Evolutionary conservation across 805 yeast genomes (phyloP).

Genomic region (Wickerhamomyces pijperi): DNA sequence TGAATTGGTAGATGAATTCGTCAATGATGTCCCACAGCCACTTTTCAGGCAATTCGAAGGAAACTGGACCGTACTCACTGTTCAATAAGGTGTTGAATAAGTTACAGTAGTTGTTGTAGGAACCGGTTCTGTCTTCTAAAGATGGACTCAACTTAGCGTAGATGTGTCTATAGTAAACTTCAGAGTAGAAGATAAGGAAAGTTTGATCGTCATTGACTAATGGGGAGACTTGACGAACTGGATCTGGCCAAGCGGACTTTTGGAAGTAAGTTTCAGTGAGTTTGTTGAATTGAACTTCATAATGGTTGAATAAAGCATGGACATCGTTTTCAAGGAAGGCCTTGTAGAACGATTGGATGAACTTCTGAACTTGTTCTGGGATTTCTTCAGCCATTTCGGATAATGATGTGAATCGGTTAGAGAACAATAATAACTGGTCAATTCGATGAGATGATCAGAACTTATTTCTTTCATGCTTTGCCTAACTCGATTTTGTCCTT

Average conservation of each 20-base stretch:
- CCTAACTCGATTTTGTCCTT: no score
- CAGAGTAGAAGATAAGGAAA: slow-evolving; percentile 34
- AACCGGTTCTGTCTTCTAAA: slow-evolving; percentile 32
- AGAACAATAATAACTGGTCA: no score
- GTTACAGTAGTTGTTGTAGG: slow-evolving; percentile 38
- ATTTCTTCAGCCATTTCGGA: slow-evolving; percentile 10
- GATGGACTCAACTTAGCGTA: slow-evolving; percentile 33
- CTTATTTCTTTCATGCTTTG: no score
- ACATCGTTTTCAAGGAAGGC: slow-evolving; percentile 31
- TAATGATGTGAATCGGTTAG: no score
- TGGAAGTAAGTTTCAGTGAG: slow-evolving; percentile 33
- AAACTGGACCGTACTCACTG: slow-evolving; percentile 30
- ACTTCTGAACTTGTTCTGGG: slow-evolving; percentile 33
- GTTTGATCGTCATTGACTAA: slow-evolving; percentile 33
- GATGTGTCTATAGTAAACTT: slow-evolving; percentile 38
- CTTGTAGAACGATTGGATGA: slow-evolving; percentile 31
- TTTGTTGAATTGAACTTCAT: slow-evolving; percentile 33
- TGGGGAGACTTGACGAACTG: slow-evolving; percentile 29
- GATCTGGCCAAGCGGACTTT: slow-evolving; percentile 34
- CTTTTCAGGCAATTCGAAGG: slow-evolving; percentile 33
- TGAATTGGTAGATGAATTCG: slow-evolving; percentile 41
- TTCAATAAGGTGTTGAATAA: slow-evolving; percentile 34
- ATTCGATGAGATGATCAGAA: no score
- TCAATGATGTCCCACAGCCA: slow-evolving; percentile 45
- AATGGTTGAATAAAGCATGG: slow-evolving; percentile 31